phyloP scores from a whole-genome alignment of 1,284 basidiomycete genomes.

The Taiwanofungus camphoratus region DNA sequence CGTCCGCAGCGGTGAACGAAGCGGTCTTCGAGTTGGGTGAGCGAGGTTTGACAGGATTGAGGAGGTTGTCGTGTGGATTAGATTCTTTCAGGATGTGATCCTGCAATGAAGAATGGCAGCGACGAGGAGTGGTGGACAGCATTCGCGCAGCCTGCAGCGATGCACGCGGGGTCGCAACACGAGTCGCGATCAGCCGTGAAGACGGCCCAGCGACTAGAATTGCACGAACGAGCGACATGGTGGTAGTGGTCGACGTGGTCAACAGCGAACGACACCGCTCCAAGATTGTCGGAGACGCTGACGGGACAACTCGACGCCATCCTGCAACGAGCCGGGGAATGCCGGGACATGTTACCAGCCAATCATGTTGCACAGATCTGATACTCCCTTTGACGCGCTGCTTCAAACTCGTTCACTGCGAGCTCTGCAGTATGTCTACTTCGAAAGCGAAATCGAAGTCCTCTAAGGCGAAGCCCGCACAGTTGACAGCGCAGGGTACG shows the following conservation, averaged over 20 bases:
- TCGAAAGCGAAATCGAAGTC: constrained; percentile 45
- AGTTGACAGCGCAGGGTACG: constrained; percentile 67
- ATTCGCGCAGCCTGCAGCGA: constrained; percentile 42
- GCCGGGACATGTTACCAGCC: constrained; percentile 33
- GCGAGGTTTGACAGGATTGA: constrained; percentile 15
- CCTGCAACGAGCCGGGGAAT: constrained; percentile 32
- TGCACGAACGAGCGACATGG: constrained; percentile 41
- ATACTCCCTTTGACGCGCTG: constrained; percentile 17
- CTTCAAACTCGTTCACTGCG: not conserved
- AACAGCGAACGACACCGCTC: constrained; percentile 16
- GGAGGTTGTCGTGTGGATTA: constrained; percentile 11
- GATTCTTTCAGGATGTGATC: constrained; percentile 13
- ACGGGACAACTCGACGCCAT: constrained; percentile 23
- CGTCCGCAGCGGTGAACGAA: constrained; percentile 35
- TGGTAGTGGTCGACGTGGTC: constrained; percentile 19
- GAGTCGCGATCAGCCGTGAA: constrained; percentile 27
- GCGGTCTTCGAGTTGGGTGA: constrained; percentile 33
- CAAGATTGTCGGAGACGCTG: constrained; percentile 20
- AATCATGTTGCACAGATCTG: constrained; percentile 45
- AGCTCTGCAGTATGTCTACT: constrained; percentile 32
- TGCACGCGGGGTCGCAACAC: constrained; percentile 25
- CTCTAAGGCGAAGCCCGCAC: constrained; percentile 36
- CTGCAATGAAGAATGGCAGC: constrained; percentile 8
- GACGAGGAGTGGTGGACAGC: constrained; percentile 29
- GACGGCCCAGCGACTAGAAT: constrained; percentile 22